A percentile compares a stretch with the other conserved stretches of the same genome.
Evolutionary conservation across 2,329 filamentous ascomycete species (phyloP).

Genomic region (Beauveria bassiana): DNA sequence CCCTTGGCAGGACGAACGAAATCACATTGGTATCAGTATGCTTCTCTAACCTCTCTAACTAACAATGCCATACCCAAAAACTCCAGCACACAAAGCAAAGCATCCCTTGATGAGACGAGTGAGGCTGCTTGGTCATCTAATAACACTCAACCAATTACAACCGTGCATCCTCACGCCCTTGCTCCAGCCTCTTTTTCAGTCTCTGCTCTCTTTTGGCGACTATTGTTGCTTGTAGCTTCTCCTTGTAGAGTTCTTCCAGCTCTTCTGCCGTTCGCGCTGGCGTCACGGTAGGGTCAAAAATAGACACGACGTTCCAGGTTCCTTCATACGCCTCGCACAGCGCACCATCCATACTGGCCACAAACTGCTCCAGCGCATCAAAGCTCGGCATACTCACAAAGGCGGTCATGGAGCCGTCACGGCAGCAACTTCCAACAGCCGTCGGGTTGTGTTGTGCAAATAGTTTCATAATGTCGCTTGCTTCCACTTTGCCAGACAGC

Average conservation of each 20-base stretch:
- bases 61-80: neutral
- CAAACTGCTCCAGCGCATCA: neutral
- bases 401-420: neutral
- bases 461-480: neutral
- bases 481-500: neutral
- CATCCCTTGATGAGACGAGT: neutral
- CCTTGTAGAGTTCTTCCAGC: neutral
- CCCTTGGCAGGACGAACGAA: neutral
- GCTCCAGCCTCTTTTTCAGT: neutral
- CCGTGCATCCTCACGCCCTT: neutral
- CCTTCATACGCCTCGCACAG: neutral
- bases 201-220: neutral
- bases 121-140: neutral
- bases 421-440: neutral
- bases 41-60: neutral
- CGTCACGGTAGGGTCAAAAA: neutral
- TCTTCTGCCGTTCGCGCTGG: conserved; percentile 1
- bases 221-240: neutral
- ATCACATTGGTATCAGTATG: neutral
- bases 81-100: neutral
- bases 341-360: neutral
- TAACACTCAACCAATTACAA: neutral
- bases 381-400: conserved; percentile 1
- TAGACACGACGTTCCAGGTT: neutral
- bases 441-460: neutral